A percentile compares a stretch with the other conserved stretches of the same genome.
phyloP scores from a whole-genome alignment of 257 asterid genomes.

The Gentiana macrophylla region DNA sequence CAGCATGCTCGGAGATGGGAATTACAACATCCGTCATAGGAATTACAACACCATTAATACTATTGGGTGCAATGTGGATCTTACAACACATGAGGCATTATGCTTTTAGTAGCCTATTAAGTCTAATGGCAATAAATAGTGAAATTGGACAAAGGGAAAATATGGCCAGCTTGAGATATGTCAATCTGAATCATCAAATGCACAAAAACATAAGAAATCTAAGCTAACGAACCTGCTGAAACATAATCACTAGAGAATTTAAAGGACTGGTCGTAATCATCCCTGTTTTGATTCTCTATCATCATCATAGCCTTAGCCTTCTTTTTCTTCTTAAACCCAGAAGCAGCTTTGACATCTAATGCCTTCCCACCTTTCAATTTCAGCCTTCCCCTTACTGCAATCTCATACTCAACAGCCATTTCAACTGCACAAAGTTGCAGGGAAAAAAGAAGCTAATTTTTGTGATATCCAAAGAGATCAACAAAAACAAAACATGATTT shows the following conservation, averaged over 20 bases:
- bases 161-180: no score
- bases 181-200: no score
- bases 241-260: constrained; percentile 30
- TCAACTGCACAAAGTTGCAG: no score
- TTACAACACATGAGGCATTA: neutral
- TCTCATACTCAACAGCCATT: constrained; percentile 35
- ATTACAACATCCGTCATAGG: constrained; percentile 6
- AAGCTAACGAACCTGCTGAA: constrained; percentile 12
- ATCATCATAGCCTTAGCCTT: constrained; percentile 9
- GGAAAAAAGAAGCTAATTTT: no score
- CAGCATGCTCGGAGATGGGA: constrained; percentile 2
- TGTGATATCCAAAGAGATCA: no score
- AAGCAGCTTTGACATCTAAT: constrained; percentile 63
- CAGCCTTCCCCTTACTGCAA: constrained; percentile 74
- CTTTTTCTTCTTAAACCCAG: constrained; percentile 63
- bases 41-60: neutral
- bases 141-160: no score
- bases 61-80: neutral
- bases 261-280: constrained; percentile 34
- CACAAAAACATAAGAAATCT: no score
- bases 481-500: no score
- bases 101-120: no score
- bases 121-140: no score
- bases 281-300: constrained; percentile 10
- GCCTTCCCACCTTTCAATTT: constrained; percentile 86